Evolutionary conservation across 192 early-diverging fungal species (phyloP).

Genomic region (Umbelopsis sp.): DNA sequence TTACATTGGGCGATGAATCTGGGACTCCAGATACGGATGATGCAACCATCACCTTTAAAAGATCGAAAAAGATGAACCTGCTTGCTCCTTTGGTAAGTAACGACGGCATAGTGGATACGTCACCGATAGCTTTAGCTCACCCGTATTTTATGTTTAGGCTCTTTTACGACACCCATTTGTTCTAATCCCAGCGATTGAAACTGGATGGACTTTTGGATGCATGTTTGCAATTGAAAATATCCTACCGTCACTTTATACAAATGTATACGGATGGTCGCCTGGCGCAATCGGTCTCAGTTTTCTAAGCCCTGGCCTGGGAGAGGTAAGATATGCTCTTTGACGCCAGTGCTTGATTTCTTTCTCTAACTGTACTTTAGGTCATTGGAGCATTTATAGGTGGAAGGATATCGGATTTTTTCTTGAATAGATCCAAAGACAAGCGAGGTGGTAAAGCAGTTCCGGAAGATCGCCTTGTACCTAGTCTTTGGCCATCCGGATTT

Average conservation of each 20-base stretch:
- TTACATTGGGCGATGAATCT: background rate
- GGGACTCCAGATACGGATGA: background rate
- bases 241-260: slow-evolving; percentile 29
- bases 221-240: slow-evolving; percentile 52
- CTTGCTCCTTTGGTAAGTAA: slow-evolving; percentile 35
- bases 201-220: slow-evolving; percentile 45
- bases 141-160: background rate
- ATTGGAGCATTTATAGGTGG: slow-evolving; percentile 35
- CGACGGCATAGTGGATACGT: background rate
- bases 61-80: slow-evolving; percentile 34
- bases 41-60: background rate
- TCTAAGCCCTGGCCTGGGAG: slow-evolving; percentile 34
- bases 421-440: slow-evolving; percentile 23
- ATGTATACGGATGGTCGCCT: slow-evolving; percentile 24
- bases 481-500: slow-evolving; percentile 27
- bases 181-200: slow-evolving; percentile 36
- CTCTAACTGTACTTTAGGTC: background rate
- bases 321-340: background rate
- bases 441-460: slow-evolving; percentile 23
- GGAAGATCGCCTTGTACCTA: slow-evolving; percentile 33
- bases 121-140: too few species aligned
- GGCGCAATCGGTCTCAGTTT: slow-evolving; percentile 38
- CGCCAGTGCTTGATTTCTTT: background rate
- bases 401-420: slow-evolving; percentile 32
- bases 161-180: slow-evolving; percentile 43